Evolutionary conservation across 1,284 basidiomycete species (phyloP).

Genomic region (Ustilago sp.): DNA sequence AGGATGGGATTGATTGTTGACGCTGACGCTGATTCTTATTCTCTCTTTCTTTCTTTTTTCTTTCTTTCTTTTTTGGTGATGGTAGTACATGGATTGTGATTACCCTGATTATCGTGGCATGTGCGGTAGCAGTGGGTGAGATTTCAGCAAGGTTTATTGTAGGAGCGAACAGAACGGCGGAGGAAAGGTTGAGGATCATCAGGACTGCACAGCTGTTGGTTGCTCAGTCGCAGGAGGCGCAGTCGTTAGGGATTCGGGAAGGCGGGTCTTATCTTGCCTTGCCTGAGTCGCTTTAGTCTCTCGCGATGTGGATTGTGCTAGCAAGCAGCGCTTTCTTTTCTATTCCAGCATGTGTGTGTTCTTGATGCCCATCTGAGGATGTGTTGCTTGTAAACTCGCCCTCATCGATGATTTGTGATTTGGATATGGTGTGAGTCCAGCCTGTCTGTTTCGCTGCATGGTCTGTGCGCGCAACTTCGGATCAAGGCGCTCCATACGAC

Average conservation of each 20-base stretch:
- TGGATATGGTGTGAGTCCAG: too few species aligned
- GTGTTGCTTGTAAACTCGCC: too few species aligned
- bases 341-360: too few species aligned
- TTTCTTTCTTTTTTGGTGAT: not conserved
- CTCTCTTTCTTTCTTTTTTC: not conserved
- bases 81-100: slow-evolving; percentile 87
- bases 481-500: too few species aligned
- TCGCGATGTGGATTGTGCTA: too few species aligned
- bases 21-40: not conserved
- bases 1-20: not conserved
- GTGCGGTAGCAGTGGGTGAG: slow-evolving; percentile 87
- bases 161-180: slow-evolving; percentile 39
- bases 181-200: slow-evolving; percentile 25
- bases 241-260: not conserved
- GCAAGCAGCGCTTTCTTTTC: too few species aligned
- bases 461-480: too few species aligned
- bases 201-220: slow-evolving; percentile 5
- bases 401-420: too few species aligned
- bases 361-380: too few species aligned
- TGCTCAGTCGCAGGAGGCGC: not conserved
- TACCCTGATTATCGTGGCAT: slow-evolving; percentile 89
- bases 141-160: slow-evolving; percentile 83
- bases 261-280: not conserved
- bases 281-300: not conserved
- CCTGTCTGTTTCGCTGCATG: too few species aligned